phyloP scores from a whole-genome alignment of 2,329 filamentous ascomycete genomes.

The Annulohypoxylon truncatum region DNA sequence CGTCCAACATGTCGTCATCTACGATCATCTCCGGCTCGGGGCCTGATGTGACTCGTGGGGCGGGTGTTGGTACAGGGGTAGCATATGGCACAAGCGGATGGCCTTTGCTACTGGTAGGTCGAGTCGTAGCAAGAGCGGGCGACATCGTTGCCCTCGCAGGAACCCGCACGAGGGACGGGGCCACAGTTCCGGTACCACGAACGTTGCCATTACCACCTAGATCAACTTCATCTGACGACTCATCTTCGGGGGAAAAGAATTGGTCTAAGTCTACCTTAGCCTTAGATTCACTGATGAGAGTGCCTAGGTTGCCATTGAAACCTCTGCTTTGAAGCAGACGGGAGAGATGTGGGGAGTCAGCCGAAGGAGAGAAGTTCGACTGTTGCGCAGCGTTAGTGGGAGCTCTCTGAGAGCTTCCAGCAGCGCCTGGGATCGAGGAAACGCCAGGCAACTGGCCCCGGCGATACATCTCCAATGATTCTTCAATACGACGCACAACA shows the following conservation, averaged over 20 bases:
- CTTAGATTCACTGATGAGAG: constrained; percentile 70
- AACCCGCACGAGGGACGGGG: constrained; percentile 59
- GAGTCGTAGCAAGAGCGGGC: constrained; percentile 58
- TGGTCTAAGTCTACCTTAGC: constrained; percentile 64
- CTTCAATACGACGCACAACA: constrained; percentile 62
- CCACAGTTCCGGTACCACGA: constrained; percentile 57
- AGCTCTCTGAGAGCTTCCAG: constrained; percentile 40
- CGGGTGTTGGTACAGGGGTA: constrained; percentile 53
- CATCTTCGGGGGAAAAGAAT: constrained; percentile 59
- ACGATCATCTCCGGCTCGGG: constrained; percentile 46
- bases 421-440: constrained; percentile 56
- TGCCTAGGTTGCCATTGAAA: constrained; percentile 68
- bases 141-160: constrained; percentile 68
- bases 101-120: constrained; percentile 70
- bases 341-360: constrained; percentile 74
- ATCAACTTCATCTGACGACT: constrained; percentile 66
- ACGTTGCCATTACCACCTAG: constrained; percentile 54
- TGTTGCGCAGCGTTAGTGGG: constrained; percentile 44
- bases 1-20: constrained; percentile 67
- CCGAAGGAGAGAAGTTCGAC: constrained; percentile 63
- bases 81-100: constrained; percentile 56
- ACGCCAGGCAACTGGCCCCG: constrained; percentile 64
- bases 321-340: constrained; percentile 71
- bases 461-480: constrained; percentile 64
- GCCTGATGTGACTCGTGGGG: constrained; percentile 44